Conservation (phyloP, 208 protist species). For the Leishmania tarentolae region DNA sequence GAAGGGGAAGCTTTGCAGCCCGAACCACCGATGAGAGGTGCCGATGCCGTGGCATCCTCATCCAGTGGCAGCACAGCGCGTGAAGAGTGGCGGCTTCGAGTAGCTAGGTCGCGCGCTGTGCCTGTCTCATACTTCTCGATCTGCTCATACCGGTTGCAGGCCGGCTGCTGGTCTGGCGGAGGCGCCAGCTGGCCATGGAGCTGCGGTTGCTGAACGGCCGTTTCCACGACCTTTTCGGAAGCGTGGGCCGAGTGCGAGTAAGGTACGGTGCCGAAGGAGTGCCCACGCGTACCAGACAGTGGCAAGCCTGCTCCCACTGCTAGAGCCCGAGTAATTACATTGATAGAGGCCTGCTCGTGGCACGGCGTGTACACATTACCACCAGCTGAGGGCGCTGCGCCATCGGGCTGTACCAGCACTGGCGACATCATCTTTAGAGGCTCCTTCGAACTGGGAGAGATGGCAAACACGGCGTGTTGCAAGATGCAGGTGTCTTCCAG, state of each 20-base stretch:
- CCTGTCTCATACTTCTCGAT: slow-evolving; percentile 2
- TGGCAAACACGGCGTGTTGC: slow-evolving; percentile 45
- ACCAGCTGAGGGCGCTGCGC: slow-evolving; percentile 9
- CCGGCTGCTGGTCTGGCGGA: not conserved
- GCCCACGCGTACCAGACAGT: not conserved
- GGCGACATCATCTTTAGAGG: slow-evolving; percentile 12
- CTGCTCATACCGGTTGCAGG: slow-evolving; percentile 8
- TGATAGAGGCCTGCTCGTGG: not conserved
- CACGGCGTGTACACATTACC: slow-evolving; percentile 12
- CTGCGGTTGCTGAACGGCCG: not conserved
- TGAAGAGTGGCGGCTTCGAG: not conserved
- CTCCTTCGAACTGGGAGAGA: not conserved
- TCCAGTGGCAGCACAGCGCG: not conserved
- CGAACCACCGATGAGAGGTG: not conserved
- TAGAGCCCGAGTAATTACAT: not conserved
- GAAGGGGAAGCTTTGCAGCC: not conserved
- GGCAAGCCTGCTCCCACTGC: not conserved
- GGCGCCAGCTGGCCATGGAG: not conserved
- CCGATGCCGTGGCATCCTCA: not conserved
- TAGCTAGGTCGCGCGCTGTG: not conserved
- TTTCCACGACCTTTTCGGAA: slow-evolving; percentile 16
- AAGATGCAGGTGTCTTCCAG: slow-evolving; percentile 45
- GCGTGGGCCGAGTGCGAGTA: slow-evolving; percentile 28
- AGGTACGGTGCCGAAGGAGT: slow-evolving; percentile 10
- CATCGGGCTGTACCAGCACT: not conserved